Base-by-base conservation (phyloP, 495 filamentous ascomycete genomes). In the Haplographium delicatum region DNA sequence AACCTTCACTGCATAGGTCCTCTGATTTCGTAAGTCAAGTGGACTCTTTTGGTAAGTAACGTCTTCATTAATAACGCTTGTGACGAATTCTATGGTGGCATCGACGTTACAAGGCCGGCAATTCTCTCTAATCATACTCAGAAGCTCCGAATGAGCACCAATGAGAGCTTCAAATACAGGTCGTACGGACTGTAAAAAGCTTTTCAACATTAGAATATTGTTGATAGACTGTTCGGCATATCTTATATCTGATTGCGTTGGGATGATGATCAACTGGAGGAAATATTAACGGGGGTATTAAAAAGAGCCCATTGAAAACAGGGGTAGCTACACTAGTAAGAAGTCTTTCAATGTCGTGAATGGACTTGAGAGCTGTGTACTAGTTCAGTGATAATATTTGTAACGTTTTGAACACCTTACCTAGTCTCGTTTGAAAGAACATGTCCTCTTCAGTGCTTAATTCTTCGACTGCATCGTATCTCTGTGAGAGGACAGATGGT, bases 1-100 rank as follows among this genome's bases (percentile, higher is more conserved):
- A 57, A 89, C 88, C 73, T 85, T 93, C 30, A 98, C 81, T 44
- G 93, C 93, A 68, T 95, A 96, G 10, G 88, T 89, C 41, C 93
- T 75, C 64, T 98, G 94, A 58, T 96, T 94, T 44, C 90, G 79
- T 45, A 95, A 71, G 51, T 95, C 93, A 8, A 97, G 75, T 2
- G 93, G 88, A 33, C 81, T 79, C 42, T 77, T 88, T 54, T 88
- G 83, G 59, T 85, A 95, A 3, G 73, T 76, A 1, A 86, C 84
- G 63, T 93, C 85, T 40, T 87, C 80, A 50, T 97, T 95, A 55
- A 98, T 84, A 0, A 80, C 82, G 23, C 70, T 64, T 40, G 80
- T 69, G 47, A 97, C 91, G 2, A 88, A 57, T 6, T 72, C 63
- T 44, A 84, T 70, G 3, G 91, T 72, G 4, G 73, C 71, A 18